These are phyloP conservation scores for Shiraia sp. DNA, from an alignment of 2,329 filamentous ascomycete genomes.

Conservation along the genomic window DNA sequence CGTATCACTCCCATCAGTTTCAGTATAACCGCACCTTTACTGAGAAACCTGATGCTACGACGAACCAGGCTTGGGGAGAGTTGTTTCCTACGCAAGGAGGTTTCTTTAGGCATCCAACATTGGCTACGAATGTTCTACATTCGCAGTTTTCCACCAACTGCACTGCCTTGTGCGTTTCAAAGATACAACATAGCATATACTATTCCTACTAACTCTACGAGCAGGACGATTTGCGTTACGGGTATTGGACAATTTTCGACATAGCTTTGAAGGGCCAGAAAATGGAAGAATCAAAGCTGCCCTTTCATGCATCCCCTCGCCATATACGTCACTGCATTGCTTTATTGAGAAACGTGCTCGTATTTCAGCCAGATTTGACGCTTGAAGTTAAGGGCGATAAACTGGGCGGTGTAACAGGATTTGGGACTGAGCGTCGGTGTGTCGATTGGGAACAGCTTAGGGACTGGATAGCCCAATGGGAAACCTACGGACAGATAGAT, in stretches of 20 bases:
- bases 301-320: slow-evolving; percentile 3
- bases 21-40: not conserved
- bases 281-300: slow-evolving; percentile 4
- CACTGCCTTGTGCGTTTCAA: slow-evolving; percentile 15
- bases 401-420: slow-evolving; percentile 13
- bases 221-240: slow-evolving; percentile 14
- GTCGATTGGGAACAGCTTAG: slow-evolving; percentile 13
- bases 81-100: slow-evolving; percentile 13
- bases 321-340: slow-evolving; percentile 18
- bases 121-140: slow-evolving; percentile 8
- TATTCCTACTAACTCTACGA: not conserved
- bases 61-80: slow-evolving; percentile 6
- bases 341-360: slow-evolving; percentile 12
- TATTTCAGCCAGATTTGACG: slow-evolving; percentile 18
- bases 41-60: not conserved
- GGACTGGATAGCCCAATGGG: slow-evolving; percentile 10
- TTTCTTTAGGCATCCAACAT: slow-evolving; percentile 15
- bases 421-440: slow-evolving; percentile 16
- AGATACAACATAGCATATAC: not conserved
- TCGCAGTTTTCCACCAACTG: slow-evolving; percentile 19
- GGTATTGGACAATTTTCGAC: slow-evolving; percentile 11
- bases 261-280: not conserved
- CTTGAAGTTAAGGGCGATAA: slow-evolving; percentile 11
- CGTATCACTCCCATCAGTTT: not conserved
- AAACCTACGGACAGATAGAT: slow-evolving; percentile 1